A percentile compares a stretch with the other conserved stretches of the same genome.
These are phyloP conservation scores for Akanthomyces dipterigenus DNA, from an alignment of 2,329 filamentous ascomycete species.

Conservation along the genomic window DNA sequence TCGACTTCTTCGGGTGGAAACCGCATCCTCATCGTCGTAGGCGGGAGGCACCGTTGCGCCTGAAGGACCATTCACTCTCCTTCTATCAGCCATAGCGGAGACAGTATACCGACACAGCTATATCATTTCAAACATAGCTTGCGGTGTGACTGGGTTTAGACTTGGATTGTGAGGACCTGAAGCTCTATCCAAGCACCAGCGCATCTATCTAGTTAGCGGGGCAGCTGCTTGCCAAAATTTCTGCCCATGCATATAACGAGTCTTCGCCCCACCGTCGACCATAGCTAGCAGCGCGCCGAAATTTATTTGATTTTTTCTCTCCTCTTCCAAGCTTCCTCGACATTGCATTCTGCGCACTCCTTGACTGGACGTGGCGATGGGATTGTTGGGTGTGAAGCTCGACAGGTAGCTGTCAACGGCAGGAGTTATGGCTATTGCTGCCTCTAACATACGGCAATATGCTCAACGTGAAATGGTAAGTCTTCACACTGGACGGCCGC, in stretches of 20 bases:
- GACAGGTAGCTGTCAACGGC: background rate
- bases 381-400: background rate
- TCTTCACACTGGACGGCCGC: slow-evolving; percentile 10
- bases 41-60: slow-evolving; percentile 70
- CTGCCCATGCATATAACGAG: slow-evolving; percentile 13
- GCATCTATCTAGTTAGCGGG: slow-evolving; percentile 11
- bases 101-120: background rate
- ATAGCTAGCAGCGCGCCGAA: slow-evolving; percentile 16
- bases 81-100: slow-evolving; percentile 67
- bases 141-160: background rate
- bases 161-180: background rate
- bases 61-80: slow-evolving; percentile 82
- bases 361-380: background rate
- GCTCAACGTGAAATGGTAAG: background rate
- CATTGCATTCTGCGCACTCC: background rate
- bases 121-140: background rate
- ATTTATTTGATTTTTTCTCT: slow-evolving; percentile 12
- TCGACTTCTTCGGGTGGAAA: slow-evolving; percentile 46
- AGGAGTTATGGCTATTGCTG: background rate
- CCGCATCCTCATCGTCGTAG: slow-evolving; percentile 48
- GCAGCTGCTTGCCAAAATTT: slow-evolving; percentile 16
- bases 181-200: background rate
- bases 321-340: slow-evolving; percentile 9
- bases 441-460: background rate
- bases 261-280: slow-evolving; percentile 12